Percentiles rank a stretch among this genome's conserved stretches.
phyloP scores from a whole-genome alignment of 1,284 basidiomycete genomes.

The Ceratobasidium theobromae region DNA sequence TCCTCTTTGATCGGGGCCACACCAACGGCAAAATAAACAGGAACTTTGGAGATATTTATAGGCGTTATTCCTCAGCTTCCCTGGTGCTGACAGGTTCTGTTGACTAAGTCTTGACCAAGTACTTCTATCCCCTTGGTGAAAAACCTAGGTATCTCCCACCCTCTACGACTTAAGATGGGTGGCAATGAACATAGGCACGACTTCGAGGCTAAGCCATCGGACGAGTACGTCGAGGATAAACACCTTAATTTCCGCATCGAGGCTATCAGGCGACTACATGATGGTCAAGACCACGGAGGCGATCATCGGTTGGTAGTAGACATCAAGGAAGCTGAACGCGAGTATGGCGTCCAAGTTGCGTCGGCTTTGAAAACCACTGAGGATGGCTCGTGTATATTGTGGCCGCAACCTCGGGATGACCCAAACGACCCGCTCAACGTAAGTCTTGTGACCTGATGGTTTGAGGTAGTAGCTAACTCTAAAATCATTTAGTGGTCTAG shows the following conservation, averaged over 20 bases:
- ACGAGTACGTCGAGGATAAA: neutral
- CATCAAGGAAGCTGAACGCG: conserved; percentile 10
- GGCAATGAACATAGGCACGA: conserved; percentile 4
- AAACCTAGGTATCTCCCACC: no score
- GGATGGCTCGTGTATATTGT: conserved; percentile 5
- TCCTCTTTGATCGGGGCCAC: no score
- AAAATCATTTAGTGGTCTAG: conserved; percentile 47
- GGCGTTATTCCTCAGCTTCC: no score
- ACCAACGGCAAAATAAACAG: no score
- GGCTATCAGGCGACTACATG: conserved; percentile 9
- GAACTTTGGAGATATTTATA: no score
- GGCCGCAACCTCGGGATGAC: conserved; percentile 21
- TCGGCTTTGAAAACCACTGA: neutral
- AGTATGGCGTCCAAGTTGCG: conserved; percentile 13
- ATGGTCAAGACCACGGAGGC: conserved; percentile 4
- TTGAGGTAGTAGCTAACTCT: neutral
- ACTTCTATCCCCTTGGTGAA: no score
- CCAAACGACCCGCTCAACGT: conserved; percentile 5
- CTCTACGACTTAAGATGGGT: no score
- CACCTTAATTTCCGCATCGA: neutral
- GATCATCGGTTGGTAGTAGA: conserved; percentile 8
- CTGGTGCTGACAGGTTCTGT: no score
- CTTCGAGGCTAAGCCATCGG: neutral
- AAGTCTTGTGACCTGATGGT: neutral
- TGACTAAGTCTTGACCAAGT: no score